A percentile compares a stretch with the other conserved stretches of the same genome.
phyloP scores from a whole-genome alignment of 2,329 filamentous ascomycete genomes.

The Ophiosphaerella narmari region DNA sequence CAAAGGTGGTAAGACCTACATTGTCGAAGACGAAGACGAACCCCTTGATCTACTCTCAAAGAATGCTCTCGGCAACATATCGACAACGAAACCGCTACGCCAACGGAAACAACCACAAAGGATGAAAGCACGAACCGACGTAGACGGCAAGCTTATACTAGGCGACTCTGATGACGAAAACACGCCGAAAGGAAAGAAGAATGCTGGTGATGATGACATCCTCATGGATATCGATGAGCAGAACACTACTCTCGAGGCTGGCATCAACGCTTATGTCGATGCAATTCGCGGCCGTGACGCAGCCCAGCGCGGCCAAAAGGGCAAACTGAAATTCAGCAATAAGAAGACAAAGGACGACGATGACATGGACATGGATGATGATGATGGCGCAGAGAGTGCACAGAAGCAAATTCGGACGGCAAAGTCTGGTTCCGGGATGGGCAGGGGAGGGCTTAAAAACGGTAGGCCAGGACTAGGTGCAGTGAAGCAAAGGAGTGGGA shows the following conservation, averaged over 20 bases:
- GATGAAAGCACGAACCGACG: conserved; percentile 58
- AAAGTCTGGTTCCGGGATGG: conserved; percentile 39
- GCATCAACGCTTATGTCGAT: conserved; percentile 65
- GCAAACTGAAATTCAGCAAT: conserved; percentile 65
- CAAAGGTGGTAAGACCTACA: conserved; percentile 71
- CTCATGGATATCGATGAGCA: conserved; percentile 64
- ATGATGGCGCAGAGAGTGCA: conserved; percentile 41
- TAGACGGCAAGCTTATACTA: conserved; percentile 81
- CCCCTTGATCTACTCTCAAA: conserved; percentile 92
- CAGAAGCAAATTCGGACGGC: conserved; percentile 43
- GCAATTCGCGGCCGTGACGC: conserved; percentile 65
- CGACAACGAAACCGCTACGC: conserved; percentile 80
- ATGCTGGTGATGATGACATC: conserved; percentile 47
- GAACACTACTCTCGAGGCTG: conserved; percentile 52
- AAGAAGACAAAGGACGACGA: conserved; percentile 50
- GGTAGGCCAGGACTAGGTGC: conserved; percentile 42
- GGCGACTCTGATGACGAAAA: conserved; percentile 58
- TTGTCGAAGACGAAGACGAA: conserved; percentile 92
- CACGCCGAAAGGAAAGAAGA: conserved; percentile 21
- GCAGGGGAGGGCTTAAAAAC: conserved; percentile 27
- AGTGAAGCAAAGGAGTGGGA: conserved; percentile 40
- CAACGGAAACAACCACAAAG: conserved; percentile 57
- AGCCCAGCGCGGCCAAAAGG: conserved; percentile 61
- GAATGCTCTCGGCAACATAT: conserved; percentile 88
- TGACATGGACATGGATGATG: conserved; percentile 55